phyloP scores from a whole-genome alignment of 768 basidiomycete genomes.

The Naematelia encephala region DNA sequence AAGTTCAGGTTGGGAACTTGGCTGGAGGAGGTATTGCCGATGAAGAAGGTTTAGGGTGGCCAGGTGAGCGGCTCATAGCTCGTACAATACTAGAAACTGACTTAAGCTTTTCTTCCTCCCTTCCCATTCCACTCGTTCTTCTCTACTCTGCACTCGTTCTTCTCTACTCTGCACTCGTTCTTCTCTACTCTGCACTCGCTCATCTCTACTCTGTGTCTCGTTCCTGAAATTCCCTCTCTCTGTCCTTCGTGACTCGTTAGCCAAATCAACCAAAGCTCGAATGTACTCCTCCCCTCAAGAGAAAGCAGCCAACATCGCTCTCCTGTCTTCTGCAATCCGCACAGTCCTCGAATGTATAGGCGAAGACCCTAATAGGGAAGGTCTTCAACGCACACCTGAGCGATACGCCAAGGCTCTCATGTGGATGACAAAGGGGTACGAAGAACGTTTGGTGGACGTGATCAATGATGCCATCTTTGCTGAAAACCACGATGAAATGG shows the following conservation, averaged over 20 bases:
- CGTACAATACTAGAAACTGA: too few relatives aligned
- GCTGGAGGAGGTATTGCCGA: slow-evolving; percentile 38
- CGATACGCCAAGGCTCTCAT: slow-evolving; percentile 94
- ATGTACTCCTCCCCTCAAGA: slow-evolving; percentile 75
- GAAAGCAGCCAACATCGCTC: slow-evolving; percentile 66
- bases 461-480: slow-evolving; percentile 98
- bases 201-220: too few relatives aligned
- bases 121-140: background rate
- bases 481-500: slow-evolving; percentile 99
- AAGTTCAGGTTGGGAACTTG: slow-evolving; percentile 52
- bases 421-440: slow-evolving; percentile 99
- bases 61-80: too few relatives aligned
- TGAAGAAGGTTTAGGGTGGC: slow-evolving; percentile 77
- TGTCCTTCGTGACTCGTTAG: too few relatives aligned
- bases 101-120: background rate
- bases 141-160: background rate
- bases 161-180: too few relatives aligned
- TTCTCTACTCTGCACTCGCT: too few relatives aligned
- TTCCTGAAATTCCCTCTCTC: too few relatives aligned
- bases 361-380: slow-evolving; percentile 95
- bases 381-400: slow-evolving; percentile 84
- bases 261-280: slow-evolving; percentile 83
- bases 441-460: slow-evolving; percentile 91
- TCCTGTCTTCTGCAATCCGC: slow-evolving; percentile 77
- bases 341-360: slow-evolving; percentile 95